A percentile compares a stretch with the other conserved stretches of the same genome.
Conservation (phyloP, 495 filamentous ascomycete genomes). For the Neurospora sp. region DNA sequence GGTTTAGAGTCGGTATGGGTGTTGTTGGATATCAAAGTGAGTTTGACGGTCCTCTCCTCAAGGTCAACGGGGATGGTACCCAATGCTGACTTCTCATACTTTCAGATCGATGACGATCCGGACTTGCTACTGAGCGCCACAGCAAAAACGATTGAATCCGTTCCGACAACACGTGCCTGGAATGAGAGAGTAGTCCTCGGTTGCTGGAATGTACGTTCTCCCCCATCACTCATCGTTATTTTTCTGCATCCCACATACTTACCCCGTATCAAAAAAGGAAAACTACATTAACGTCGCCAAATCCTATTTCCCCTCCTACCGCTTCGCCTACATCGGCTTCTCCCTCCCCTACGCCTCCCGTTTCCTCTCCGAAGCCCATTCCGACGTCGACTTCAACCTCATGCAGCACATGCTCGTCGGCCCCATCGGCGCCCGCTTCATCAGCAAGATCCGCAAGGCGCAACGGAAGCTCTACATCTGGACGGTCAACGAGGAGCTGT, state of each 20-base stretch:
- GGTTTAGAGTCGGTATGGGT: slow-evolving; percentile 60
- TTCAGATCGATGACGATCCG: slow-evolving; percentile 54
- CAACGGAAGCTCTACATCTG: slow-evolving; percentile 59
- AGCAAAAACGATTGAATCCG: slow-evolving; percentile 47
- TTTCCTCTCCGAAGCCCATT: slow-evolving; percentile 44
- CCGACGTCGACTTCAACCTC: slow-evolving; percentile 65
- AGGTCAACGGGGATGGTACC: background rate
- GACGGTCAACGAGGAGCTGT: slow-evolving; percentile 69
- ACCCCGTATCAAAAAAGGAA: slow-evolving; percentile 19
- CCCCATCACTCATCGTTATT: background rate
- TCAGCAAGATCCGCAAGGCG: slow-evolving; percentile 44
- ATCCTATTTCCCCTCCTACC: slow-evolving; percentile 55
- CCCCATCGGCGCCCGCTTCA: slow-evolving; percentile 51
- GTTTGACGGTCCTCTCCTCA: background rate
- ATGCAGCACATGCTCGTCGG: slow-evolving; percentile 54
- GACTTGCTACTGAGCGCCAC: slow-evolving; percentile 57
- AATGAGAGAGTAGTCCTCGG: slow-evolving; percentile 62
- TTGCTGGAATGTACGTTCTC: slow-evolving; percentile 56
- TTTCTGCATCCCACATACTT: background rate
- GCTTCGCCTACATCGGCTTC: slow-evolving; percentile 62
- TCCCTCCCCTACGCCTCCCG: slow-evolving; percentile 56
- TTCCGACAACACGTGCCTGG: slow-evolving; percentile 50
- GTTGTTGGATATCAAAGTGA: slow-evolving; percentile 80
- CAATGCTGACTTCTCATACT: background rate
- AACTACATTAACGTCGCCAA: slow-evolving; percentile 51